Evolutionary conservation across 2,329 filamentous ascomycete genomes (phyloP), one percentile per base, ranked within the genome.

Genomic region (Diaporthe vaccinii): DNA sequence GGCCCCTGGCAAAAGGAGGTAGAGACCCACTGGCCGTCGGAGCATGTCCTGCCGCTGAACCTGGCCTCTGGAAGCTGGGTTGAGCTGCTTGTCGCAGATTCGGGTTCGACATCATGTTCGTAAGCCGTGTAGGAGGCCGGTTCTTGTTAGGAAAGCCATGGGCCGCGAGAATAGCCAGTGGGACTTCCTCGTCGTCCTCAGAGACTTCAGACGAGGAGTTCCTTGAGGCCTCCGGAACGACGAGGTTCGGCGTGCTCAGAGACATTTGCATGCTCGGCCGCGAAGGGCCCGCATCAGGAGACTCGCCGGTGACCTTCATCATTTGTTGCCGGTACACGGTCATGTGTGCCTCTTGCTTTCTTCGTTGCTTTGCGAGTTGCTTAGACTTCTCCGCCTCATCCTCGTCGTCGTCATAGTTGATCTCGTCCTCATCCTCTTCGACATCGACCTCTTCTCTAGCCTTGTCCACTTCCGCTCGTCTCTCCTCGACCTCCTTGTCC

Each of bases 251-350:
- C 5, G 91, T 90, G 82, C 92, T 94, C 80, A 89, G 87, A 6
- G 90, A 91, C 46, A 88, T 85, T 25, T 89, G 87, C 76, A 92
- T 83, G 68, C 86, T 85, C 20, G 90, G 88, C n/a, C 91, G 90
- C 36, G 88, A 83, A 15, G 85, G 81, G 17, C 84, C 78, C 57
- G 86, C 84, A 15, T 87, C 83, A 6, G 88, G 83, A 31, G 91
- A 85, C 79, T 96, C 94, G 65, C 95, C 95, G 0, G 95, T 97
- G 41, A 97, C 93, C 84, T 98, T 98, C 94, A 96, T 98, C 95
- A 98, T 98, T 84, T 97, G 94, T 83, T 98, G 95, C 75, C 95
- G 91, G 83, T 98, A 98, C 2, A 98, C 93, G 1, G 95, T 90
- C 87, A 98, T 93, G 82, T 97, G 95, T 17, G 95, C 95, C 83